Evolutionary conservation across 108 stramenopile genomes (phyloP).

Genomic region (Mayamaea pseudoterrestris): DNA sequence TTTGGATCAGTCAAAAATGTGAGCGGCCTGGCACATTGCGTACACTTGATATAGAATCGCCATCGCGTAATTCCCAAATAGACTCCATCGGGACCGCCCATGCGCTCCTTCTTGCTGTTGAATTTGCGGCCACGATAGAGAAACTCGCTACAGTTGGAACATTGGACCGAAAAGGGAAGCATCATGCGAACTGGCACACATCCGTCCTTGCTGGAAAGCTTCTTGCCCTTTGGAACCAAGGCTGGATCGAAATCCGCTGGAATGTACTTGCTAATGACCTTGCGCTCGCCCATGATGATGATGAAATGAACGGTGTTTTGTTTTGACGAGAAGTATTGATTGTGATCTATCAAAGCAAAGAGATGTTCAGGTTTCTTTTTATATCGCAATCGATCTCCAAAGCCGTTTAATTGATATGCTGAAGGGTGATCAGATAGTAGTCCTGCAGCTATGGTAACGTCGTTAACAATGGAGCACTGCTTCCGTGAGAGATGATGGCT

Average conservation of each 20-base stretch:
- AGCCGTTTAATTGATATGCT: too few relatives aligned
- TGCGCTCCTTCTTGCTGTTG: conserved; percentile 88
- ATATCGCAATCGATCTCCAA: too few relatives aligned
- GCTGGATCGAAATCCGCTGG: conserved; percentile 94
- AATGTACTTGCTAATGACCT: conserved; percentile 96
- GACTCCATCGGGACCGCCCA: conserved; percentile 75
- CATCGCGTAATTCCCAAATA: conserved; percentile 91
- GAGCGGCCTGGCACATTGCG: conserved; percentile 72
- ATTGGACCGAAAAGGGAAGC: conserved; percentile 94
- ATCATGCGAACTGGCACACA: conserved; percentile 93
- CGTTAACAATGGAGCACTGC: too few relatives aligned
- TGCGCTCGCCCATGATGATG: conserved; percentile 96
- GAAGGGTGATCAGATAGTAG: too few relatives aligned
- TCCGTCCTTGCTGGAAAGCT: conserved; percentile 61
- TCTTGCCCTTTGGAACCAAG: conserved; percentile 80
- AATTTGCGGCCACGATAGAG: conserved; percentile 95
- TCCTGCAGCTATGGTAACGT: too few relatives aligned
- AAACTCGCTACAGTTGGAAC: conserved; percentile 84
- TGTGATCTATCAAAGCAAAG: too few relatives aligned
- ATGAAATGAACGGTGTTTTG: too few relatives aligned
- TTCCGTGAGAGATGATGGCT: too few relatives aligned
- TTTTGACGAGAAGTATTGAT: too few relatives aligned
- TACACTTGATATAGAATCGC: conserved; percentile 94
- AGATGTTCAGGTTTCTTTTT: too few relatives aligned
- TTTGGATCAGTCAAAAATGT: conserved; percentile 95